Base-by-base conservation (phyloP, 2,329 filamentous ascomycete genomes). In the Hawksworthiomyces lignivorus region DNA sequence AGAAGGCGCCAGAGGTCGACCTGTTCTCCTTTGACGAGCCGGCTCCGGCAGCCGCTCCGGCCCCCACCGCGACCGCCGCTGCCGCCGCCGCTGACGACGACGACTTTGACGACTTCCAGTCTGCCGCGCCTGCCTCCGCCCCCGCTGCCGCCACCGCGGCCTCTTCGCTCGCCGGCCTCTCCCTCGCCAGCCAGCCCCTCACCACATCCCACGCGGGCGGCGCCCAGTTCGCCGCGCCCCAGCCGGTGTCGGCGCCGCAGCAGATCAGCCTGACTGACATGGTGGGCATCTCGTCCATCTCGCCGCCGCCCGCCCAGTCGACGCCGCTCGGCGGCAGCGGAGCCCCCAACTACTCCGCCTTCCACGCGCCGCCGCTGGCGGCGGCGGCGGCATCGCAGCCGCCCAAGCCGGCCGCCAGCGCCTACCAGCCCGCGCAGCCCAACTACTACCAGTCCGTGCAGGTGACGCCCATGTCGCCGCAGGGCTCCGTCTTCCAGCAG, bases 21-120 rank as follows among this genome's bases (percentile, higher is more conserved):
- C 72, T 98, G 20, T 90, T 98, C 60, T 88, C 86, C 15, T 96
- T 96, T 56, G 89, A 95, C 52, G 87, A 94, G 41, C 74, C 83
- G 27, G 41, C 33, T 3, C 34, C 42, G 8, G 57, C 69, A 3
- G 56, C 70, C 5, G 68, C 66, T 0, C 68, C 35, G 60, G 60
- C 39, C 65, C 68, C 36, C 68, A 67, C 12, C 52, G 15, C 79
- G 36, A 67, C 68, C 33, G 63, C 69, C 14, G 57, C 80, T 36
- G 55, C 63, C 14, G 62, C 63, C 22, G 68, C 69, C 31, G 80
- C 77, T 39, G 82, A 86, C 48, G 90, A 96, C 50, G 89, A 95
- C 52, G 92, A 96, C 49, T 97, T 97, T 56, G 92, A 97, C 58
- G 92, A 98, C 58, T 97, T 97, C 71, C 87, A 95, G 62, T 94